Conservation (phyloP, 2,329 filamentous ascomycete genomes). For the Aspergillus niger region DNA sequence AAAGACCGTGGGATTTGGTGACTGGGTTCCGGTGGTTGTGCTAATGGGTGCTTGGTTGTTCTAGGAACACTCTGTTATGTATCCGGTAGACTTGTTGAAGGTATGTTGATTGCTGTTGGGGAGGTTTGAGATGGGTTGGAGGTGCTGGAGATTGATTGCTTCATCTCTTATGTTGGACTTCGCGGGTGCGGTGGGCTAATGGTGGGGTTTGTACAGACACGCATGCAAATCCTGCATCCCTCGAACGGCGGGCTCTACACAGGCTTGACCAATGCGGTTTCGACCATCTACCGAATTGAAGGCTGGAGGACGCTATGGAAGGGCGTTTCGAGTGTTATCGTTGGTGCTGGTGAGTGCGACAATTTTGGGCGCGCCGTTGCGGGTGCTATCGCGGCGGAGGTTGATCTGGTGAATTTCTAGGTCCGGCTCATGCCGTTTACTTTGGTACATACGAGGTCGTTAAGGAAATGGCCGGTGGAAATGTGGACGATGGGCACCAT, state of each 20-base stretch:
- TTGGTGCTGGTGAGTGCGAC: conserved; percentile 76
- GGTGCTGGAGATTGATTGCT: background rate
- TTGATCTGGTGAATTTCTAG: conserved; percentile 50
- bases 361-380: background rate
- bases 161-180: background rate
- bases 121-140: background rate
- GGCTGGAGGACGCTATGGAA: conserved; percentile 91
- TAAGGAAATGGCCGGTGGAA: conserved; percentile 94
- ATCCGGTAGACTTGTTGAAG: conserved; percentile 97
- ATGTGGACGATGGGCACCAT: conserved; percentile 80
- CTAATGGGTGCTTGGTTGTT: conserved; percentile 21
- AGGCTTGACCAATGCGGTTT: conserved; percentile 87
- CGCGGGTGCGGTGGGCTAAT: conserved; percentile 4
- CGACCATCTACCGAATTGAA: conserved; percentile 87
- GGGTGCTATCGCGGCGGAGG: background rate
- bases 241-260: conserved; percentile 78
- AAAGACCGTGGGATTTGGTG: conserved; percentile 2
- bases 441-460: conserved; percentile 98
- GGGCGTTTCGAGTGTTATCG: conserved; percentile 92
- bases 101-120: conserved; percentile 53
- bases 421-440: conserved; percentile 95
- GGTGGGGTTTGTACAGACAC: conserved; percentile 63
- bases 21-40: background rate
- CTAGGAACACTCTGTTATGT: conserved; percentile 98
- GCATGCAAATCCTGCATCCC: conserved; percentile 95